Percentiles rank a stretch among this genome's conserved stretches.
Evolutionary conservation across 106 monocot genomes (phyloP).

Genomic region (Dendrobium chrysotoxum): DNA sequence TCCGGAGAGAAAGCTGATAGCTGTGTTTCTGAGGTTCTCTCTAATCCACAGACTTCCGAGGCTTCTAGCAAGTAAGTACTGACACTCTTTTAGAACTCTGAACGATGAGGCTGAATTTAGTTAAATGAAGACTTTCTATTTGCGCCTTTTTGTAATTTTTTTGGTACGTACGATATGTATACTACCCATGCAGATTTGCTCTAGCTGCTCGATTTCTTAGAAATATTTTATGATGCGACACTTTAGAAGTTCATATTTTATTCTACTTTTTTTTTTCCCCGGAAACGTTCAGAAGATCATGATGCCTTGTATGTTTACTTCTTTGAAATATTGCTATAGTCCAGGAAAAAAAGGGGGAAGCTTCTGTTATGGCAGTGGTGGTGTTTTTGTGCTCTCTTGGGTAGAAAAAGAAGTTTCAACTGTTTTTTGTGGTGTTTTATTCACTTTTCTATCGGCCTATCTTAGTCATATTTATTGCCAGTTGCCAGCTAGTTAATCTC

Average conservation of each 20-base stretch:
- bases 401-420: too few species aligned
- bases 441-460: too few species aligned
- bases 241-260: neutral
- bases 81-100: neutral
- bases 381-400: too few species aligned
- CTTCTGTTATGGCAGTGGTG: too few species aligned
- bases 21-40: conserved; percentile 12
- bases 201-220: neutral
- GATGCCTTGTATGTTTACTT: neutral
- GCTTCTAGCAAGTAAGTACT: neutral
- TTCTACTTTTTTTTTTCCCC: neutral
- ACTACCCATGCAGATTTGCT: neutral
- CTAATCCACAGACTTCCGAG: conserved; percentile 2
- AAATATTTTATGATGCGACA: neutral
- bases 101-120: neutral
- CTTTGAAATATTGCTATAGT: neutral
- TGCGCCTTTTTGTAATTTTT: neutral
- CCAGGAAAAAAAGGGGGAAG: neutral
- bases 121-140: neutral
- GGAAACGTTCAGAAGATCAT: neutral
- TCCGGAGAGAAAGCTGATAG: conserved; percentile 26
- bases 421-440: too few species aligned
- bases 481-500: too few species aligned
- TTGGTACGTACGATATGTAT: neutral
- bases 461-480: too few species aligned